phyloP scores from a whole-genome alignment of 805 yeast species.

The Wickerhamiella qilinensis region DNA sequence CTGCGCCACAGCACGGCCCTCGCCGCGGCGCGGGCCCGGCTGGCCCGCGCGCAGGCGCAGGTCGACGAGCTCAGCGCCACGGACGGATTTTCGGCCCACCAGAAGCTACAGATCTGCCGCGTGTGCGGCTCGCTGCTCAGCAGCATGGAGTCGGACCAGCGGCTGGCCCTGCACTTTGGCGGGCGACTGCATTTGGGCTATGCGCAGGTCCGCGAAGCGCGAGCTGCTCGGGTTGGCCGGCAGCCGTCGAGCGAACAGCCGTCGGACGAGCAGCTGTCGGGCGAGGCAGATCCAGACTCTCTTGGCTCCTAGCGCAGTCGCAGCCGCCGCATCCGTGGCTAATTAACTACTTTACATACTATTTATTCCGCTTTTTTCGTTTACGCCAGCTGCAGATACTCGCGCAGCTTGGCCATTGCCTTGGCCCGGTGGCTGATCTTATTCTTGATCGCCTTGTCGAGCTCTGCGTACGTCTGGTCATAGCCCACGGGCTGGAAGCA shows the following conservation, averaged over 20 bases:
- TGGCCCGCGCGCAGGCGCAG: too few relatives aligned
- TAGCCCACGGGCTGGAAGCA: slow-evolving; percentile 71
- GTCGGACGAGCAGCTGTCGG: too few relatives aligned
- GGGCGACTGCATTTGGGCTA: slow-evolving; percentile 81
- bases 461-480: slow-evolving; percentile 66
- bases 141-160: slow-evolving; percentile 68
- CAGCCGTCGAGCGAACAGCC: background rate
- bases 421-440: slow-evolving; percentile 71
- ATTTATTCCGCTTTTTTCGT: too few relatives aligned
- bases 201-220: slow-evolving; percentile 43
- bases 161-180: slow-evolving; percentile 76
- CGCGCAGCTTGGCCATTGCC: slow-evolving; percentile 61
- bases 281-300: too few relatives aligned
- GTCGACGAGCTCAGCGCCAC: slow-evolving; percentile 41
- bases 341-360: background rate
- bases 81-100: slow-evolving; percentile 74
- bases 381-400: too few relatives aligned
- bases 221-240: background rate
- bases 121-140: slow-evolving; percentile 83
- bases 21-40: too few relatives aligned
- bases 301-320: background rate
- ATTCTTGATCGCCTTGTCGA: slow-evolving; percentile 65
- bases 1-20: too few relatives aligned
- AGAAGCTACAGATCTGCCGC: slow-evolving; percentile 77
- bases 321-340: background rate